These are phyloP conservation scores for Coniosporium tulheliwenetii DNA, from an alignment of 2,329 filamentous ascomycete genomes.

Conservation along the genomic window DNA sequence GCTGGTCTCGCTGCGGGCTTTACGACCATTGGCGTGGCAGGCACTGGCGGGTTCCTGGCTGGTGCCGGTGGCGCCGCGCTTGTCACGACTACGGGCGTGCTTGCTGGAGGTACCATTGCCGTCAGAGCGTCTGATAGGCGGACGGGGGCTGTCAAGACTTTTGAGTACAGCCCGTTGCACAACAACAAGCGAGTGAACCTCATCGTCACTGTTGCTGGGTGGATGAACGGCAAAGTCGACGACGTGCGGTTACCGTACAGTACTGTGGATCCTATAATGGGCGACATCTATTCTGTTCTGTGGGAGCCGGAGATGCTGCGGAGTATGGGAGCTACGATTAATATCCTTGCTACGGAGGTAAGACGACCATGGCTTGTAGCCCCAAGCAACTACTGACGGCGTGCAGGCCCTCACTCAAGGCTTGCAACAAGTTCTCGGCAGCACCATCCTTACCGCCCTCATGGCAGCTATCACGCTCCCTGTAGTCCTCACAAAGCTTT, in stretches of 20 bases:
- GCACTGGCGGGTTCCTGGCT: conserved; percentile 76
- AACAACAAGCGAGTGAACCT: conserved; percentile 97
- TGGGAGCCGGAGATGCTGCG: conserved; percentile 98
- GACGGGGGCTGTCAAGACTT: conserved; percentile 85
- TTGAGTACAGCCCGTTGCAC: conserved; percentile 89
- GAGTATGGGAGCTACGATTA: conserved; percentile 97
- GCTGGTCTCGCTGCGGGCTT: conserved; percentile 88
- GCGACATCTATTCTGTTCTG: conserved; percentile 87
- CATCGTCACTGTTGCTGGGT: conserved; percentile 87
- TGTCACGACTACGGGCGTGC: conserved; percentile 77
- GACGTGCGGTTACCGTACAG: conserved; percentile 91
- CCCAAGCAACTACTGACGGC: conserved; percentile 4
- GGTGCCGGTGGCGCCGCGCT: conserved; percentile 86
- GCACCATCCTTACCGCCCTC: conserved; percentile 70
- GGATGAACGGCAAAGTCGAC: conserved; percentile 97
- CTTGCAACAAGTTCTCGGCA: conserved; percentile 85
- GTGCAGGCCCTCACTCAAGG: conserved; percentile 83
- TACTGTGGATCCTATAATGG: conserved; percentile 95
- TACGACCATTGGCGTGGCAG: conserved; percentile 82
- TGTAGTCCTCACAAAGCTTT: conserved; percentile 78
- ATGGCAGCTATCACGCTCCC: conserved; percentile 93
- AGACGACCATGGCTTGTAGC: conserved; percentile 12
- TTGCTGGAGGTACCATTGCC: conserved; percentile 77
- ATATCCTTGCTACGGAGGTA: conserved; percentile 93
- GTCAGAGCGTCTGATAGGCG: conserved; percentile 71